phyloP scores from a whole-genome alignment of 768 basidiomycete genomes.

The Ramaria sp. region DNA sequence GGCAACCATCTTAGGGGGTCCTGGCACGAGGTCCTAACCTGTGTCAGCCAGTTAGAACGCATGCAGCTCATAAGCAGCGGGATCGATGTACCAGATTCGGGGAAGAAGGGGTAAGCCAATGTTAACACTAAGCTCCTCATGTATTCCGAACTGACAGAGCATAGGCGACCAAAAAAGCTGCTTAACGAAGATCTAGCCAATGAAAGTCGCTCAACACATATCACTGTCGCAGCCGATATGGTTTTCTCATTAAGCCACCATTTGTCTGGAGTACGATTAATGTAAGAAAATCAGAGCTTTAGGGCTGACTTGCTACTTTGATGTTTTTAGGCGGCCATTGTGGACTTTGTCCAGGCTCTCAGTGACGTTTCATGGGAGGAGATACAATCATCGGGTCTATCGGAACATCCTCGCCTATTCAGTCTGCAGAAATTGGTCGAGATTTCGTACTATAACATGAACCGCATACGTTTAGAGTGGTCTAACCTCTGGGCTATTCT shows the following conservation, averaged over 20 bases:
- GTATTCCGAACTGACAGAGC: slow-evolving; percentile 5
- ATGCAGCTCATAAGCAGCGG: slow-evolving; percentile 97
- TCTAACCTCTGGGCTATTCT: slow-evolving; percentile 95
- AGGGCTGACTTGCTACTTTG: slow-evolving; percentile 1
- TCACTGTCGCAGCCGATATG: slow-evolving; percentile 98
- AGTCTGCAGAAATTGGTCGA: slow-evolving; percentile 97
- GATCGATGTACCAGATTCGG: slow-evolving; percentile 68
- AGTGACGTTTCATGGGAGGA: slow-evolving; percentile 99
- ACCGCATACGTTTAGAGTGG: slow-evolving; percentile 95
- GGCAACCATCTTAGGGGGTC: slow-evolving; percentile 92
- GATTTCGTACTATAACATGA: slow-evolving; percentile 99
- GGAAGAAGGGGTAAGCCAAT: slow-evolving; percentile 75
- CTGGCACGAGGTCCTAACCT: slow-evolving; percentile 93
- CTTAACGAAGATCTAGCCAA: slow-evolving; percentile 92
- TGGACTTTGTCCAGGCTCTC: slow-evolving; percentile 92
- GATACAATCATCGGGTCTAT: slow-evolving; percentile 92
- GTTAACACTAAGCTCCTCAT: background rate
- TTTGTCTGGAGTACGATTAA: slow-evolving; percentile 74
- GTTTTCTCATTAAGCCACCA: slow-evolving; percentile 95
- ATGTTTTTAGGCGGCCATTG: slow-evolving; percentile 74
- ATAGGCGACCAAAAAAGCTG: slow-evolving; percentile 40
- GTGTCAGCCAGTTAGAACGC: slow-evolving; percentile 96
- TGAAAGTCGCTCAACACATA: slow-evolving; percentile 94
- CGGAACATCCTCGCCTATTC: slow-evolving; percentile 90
- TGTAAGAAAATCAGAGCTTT: background rate